phyloP scores from a whole-genome alignment of 257 asterid species.

The Osmanthus fragrans region DNA sequence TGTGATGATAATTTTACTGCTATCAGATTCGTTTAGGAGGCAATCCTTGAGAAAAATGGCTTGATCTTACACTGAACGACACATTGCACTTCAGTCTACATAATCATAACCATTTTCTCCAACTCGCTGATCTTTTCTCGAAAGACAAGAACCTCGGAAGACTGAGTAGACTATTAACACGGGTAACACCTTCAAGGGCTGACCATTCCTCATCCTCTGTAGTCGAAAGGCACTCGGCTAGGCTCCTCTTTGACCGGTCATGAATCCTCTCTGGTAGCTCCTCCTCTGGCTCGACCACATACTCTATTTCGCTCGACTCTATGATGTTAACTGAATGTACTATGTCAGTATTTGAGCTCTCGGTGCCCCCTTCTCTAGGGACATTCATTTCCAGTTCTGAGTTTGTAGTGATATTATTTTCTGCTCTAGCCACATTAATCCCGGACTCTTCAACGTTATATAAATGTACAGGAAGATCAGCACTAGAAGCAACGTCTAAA shows the following conservation, averaged over 20 bases:
- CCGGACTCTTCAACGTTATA: conserved; percentile 25
- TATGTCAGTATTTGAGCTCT: conserved; percentile 13
- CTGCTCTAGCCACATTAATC: conserved; percentile 23
- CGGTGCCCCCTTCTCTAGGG: conserved; percentile 3
- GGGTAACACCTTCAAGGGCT: conserved; percentile 86
- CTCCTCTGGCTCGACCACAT: conserved; percentile 50
- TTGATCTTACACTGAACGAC: background rate
- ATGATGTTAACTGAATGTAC: conserved; percentile 23
- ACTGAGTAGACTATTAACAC: conserved; percentile 94
- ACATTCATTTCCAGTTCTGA: conserved; percentile 33
- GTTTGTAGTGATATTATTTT: conserved; percentile 16
- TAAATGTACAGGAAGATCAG: conserved; percentile 28
- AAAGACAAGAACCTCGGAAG: conserved; percentile 82
- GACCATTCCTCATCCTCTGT: conserved; percentile 97
- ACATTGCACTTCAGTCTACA: background rate
- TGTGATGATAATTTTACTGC: background rate
- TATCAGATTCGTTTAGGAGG: background rate
- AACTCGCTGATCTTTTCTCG: conserved; percentile 68
- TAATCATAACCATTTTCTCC: conserved; percentile 83
- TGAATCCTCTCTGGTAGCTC: conserved; percentile 32
- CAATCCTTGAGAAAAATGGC: background rate
- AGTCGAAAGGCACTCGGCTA: conserved; percentile 85
- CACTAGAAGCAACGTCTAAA: conserved; percentile 20
- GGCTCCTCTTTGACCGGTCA: conserved; percentile 85
- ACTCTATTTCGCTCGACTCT: conserved; percentile 70